Evolutionary conservation across 2,329 filamentous ascomycete genomes (phyloP).

Genomic region (Neospermospora avenae): DNA sequence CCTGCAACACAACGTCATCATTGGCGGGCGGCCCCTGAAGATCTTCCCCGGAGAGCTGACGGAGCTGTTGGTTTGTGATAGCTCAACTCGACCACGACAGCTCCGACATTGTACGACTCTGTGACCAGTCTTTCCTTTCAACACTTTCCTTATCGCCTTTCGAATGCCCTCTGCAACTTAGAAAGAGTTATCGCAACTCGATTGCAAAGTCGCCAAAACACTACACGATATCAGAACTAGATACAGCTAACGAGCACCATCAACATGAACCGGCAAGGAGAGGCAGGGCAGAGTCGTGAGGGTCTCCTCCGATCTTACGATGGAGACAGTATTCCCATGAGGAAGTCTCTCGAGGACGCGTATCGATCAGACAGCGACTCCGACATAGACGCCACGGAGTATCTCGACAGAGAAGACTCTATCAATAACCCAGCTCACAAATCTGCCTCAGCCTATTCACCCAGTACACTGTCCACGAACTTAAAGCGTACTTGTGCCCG

Average conservation of each 20-base stretch:
- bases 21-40: neutral
- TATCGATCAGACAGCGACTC: conserved; percentile 38
- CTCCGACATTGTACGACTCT: neutral
- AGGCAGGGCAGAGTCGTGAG: conserved; percentile 32
- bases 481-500: conserved; percentile 25
- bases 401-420: conserved; percentile 36
- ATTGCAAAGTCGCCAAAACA: neutral
- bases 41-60: neutral
- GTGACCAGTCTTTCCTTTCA: neutral
- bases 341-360: conserved; percentile 34
- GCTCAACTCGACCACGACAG: neutral
- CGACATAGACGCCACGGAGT: conserved; percentile 42
- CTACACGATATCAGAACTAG: too few relatives aligned
- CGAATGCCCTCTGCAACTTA: conserved; percentile 2
- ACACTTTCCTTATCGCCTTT: conserved; percentile 1
- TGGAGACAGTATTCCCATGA: conserved; percentile 26
- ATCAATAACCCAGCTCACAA: conserved; percentile 33
- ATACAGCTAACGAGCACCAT: neutral
- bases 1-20: neutral
- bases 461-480: conserved; percentile 16
- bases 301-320: conserved; percentile 32
- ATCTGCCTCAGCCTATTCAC: conserved; percentile 29
- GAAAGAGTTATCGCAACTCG: neutral
- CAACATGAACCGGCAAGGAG: conserved; percentile 26
- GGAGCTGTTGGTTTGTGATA: neutral